Conservation (phyloP, 192 early-diverging fungal species). For the Gonapodya prolifera region DNA sequence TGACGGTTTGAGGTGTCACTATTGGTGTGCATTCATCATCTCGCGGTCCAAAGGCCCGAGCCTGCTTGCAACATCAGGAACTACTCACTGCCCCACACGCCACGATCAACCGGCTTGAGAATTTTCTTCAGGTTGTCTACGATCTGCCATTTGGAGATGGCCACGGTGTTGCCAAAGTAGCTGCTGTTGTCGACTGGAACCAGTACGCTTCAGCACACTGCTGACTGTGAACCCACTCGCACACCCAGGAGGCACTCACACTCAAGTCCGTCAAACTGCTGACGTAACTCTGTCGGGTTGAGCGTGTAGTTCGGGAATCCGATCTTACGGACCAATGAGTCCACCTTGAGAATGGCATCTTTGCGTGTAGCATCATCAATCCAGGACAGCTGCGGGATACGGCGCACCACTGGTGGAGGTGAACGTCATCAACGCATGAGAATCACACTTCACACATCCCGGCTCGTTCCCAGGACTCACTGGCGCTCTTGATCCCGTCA, state of each 20-base stretch:
- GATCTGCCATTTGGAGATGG: conserved; percentile 5
- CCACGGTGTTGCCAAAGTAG: conserved; percentile 28
- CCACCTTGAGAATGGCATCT: conserved; percentile 35
- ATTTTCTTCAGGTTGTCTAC: conserved; percentile 17
- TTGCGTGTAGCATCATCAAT: conserved; percentile 36
- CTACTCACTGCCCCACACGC: conserved; percentile 20
- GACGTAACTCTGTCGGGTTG: conserved; percentile 22
- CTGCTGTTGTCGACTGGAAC: conserved; percentile 17
- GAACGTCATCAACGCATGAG: too few species aligned
- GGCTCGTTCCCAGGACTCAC: too few species aligned
- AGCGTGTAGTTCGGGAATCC: conserved; percentile 26
- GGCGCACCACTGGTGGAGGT: too few species aligned
- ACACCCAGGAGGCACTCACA: too few species aligned
- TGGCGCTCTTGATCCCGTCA: conserved; percentile 23
- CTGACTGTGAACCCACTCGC: too few species aligned
- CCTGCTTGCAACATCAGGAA: too few species aligned
- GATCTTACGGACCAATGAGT: conserved; percentile 27
- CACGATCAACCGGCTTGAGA: conserved; percentile 14
- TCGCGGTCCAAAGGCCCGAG: too few species aligned
- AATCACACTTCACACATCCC: too few species aligned
- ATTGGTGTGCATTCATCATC: too few species aligned
- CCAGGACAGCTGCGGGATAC: conserved; percentile 35
- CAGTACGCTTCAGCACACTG: too few species aligned
- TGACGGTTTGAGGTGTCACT: conserved; percentile 39
- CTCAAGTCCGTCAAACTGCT: conserved; percentile 19